A percentile compares a stretch with the other conserved stretches of the same genome.
These are phyloP conservation scores for Quercus cerris DNA, from an alignment of 306 rosid genomes.

Conservation along the genomic window DNA sequence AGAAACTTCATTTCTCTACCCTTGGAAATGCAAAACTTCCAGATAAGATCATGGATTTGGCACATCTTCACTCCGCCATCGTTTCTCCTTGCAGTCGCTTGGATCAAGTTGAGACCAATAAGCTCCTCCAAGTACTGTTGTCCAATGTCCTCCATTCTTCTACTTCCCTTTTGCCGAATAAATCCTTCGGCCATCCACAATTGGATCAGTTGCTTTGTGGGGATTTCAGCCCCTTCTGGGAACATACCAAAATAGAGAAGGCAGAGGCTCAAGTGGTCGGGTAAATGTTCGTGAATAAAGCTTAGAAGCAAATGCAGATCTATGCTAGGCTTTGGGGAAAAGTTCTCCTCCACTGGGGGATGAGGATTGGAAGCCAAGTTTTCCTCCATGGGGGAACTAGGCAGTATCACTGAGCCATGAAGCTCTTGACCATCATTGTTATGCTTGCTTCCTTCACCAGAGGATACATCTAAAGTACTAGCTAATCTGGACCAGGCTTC, in stretches of 20 bases:
- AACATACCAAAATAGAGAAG: not conserved
- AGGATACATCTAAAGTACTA: not conserved
- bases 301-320: not conserved
- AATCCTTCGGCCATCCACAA: not conserved
- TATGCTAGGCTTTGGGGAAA: not conserved
- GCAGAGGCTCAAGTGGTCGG: not conserved
- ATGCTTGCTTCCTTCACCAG: not conserved
- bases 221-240: not conserved
- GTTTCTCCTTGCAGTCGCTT: not conserved
- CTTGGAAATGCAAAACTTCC: not conserved
- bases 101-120: not conserved
- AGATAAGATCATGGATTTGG: not conserved
- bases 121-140: not conserved
- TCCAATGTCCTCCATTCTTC: not conserved
- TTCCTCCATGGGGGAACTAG: too few species aligned
- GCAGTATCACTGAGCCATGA: too few species aligned
- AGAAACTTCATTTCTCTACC: not conserved
- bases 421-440: too few species aligned
- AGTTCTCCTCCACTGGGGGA: too few species aligned
- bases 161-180: not conserved
- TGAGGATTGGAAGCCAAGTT: too few species aligned
- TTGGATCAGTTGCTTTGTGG: not conserved
- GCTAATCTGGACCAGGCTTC: not conserved
- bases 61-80: not conserved
- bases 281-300: not conserved